Conservation (phyloP, 2,329 filamentous ascomycete genomes). For the Pseudogymnoascus sp. region DNA sequence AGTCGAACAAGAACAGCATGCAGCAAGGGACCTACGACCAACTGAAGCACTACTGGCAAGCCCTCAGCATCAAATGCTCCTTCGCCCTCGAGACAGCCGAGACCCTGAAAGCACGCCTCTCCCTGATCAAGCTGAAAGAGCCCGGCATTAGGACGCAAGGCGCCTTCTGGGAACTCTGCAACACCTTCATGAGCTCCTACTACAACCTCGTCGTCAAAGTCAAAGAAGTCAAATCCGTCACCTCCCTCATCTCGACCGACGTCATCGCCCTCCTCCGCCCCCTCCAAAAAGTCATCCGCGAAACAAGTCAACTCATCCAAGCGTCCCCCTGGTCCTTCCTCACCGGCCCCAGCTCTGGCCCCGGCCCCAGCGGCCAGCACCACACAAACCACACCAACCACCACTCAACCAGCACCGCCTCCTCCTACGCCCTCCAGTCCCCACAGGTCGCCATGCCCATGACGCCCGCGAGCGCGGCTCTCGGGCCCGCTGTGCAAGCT, state of each 20-base stretch:
- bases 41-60: conserved; percentile 58
- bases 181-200: conserved; percentile 65
- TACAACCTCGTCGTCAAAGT: conserved; percentile 56
- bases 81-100: conserved; percentile 67
- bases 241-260: conserved; percentile 51
- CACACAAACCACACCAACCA: neutral
- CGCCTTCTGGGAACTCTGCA: conserved; percentile 64
- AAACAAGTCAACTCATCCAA: conserved; percentile 67
- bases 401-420: neutral
- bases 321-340: conserved; percentile 49
- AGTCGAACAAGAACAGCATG: conserved; percentile 47
- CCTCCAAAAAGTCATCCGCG: conserved; percentile 75
- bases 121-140: conserved; percentile 76
- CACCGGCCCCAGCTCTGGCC: neutral
- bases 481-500: conserved; percentile 84
- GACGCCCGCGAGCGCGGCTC: conserved; percentile 79
- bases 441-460: conserved; percentile 60
- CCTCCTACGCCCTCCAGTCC: conserved; percentile 22
- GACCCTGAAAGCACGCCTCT: conserved; percentile 63
- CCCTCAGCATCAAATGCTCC: conserved; percentile 64
- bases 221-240: conserved; percentile 42
- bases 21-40: conserved; percentile 52
- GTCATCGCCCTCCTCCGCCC: conserved; percentile 69
- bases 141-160: conserved; percentile 61
- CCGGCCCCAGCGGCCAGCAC: neutral